Base-by-base conservation (phyloP, 2,329 filamentous ascomycete genomes). In the Neospermospora avenae region DNA sequence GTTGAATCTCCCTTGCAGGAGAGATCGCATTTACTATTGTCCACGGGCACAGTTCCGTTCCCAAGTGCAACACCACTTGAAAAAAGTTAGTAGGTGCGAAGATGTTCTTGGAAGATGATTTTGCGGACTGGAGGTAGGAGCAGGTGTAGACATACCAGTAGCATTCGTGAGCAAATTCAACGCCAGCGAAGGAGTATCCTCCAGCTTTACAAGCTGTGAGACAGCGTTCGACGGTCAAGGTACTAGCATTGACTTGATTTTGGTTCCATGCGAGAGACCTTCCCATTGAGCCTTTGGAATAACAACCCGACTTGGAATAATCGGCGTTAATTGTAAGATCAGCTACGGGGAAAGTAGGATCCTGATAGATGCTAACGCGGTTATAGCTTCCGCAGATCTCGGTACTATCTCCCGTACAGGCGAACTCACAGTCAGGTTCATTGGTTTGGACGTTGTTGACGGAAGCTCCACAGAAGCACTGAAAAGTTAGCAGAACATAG, bases 151-250 rank as follows among this genome's bases (percentile, higher is more conserved):
- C 42, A 48, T 57, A 56, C 54, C 54, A 80, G 65, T 76, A 77
- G 63, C 76, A 77, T 65, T 77, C 72, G 52, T 70, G 68, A n/a
- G 68, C 73, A 61, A 67, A 72, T 60, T 75, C 71, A 7, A 76
- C 64, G 44, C 76, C 77, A 35, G 76, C 77, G 63, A 75, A 77
- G 6, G 53, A 64, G 60, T 73, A 77, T 6, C 69, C 68, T 10
- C 71, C 68, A 53, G 67, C 67, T 31, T 71, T 75, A 67, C 77
- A 76, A 45, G 73, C 69, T 31, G 68, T 68, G 60, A 78, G 70
- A 53, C 76, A 76, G 18, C 66, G 68, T 34, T 69, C 65, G 14
- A 71, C 68, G 6, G 74, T 76, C 42, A 77, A 59, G 22, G 66
- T 67, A 10, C 61, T 52, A 22, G 63, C 55, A 59, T 67, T 69